A percentile compares a stretch with the other conserved stretches of the same genome.
phyloP scores from a whole-genome alignment of 768 basidiomycete species.

The Chlorophyllum brunneum region DNA sequence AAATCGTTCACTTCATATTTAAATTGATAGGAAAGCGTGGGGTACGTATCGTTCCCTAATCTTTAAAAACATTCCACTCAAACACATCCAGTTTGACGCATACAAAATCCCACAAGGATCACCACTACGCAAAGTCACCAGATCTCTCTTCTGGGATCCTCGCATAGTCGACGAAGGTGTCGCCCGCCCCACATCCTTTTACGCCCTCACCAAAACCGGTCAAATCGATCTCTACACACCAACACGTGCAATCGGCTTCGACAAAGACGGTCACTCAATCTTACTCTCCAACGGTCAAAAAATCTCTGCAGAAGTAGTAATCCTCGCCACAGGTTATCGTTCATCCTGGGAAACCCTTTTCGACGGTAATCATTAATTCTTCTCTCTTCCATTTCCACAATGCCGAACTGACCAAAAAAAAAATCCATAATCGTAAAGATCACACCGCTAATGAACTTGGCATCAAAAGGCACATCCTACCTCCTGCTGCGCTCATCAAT shows the following conservation, averaged over 20 bases:
- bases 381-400: neutral
- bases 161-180: constrained; percentile 50
- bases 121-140: constrained; percentile 43
- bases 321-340: constrained; percentile 56
- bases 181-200: constrained; percentile 42
- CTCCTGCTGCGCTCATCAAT: neutral
- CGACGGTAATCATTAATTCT: constrained; percentile 17
- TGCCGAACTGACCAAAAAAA: too few relatives aligned
- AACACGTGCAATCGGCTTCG: constrained; percentile 34
- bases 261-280: constrained; percentile 33
- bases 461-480: constrained; percentile 34
- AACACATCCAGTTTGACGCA: constrained; percentile 17
- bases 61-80: neutral
- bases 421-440: constrained; percentile 25
- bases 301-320: constrained; percentile 40
- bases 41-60: constrained; percentile 24
- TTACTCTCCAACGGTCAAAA: constrained; percentile 37
- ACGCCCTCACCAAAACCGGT: constrained; percentile 42
- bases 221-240: constrained; percentile 46
- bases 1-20: constrained; percentile 47
- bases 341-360: constrained; percentile 53
- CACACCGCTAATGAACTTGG: constrained; percentile 47
- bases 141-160: constrained; percentile 33
- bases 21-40: constrained; percentile 32
- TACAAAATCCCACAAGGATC: constrained; percentile 39